Evolutionary conservation across 2,329 filamentous ascomycete species (phyloP).

Genomic region (Diaporthe velutina): DNA sequence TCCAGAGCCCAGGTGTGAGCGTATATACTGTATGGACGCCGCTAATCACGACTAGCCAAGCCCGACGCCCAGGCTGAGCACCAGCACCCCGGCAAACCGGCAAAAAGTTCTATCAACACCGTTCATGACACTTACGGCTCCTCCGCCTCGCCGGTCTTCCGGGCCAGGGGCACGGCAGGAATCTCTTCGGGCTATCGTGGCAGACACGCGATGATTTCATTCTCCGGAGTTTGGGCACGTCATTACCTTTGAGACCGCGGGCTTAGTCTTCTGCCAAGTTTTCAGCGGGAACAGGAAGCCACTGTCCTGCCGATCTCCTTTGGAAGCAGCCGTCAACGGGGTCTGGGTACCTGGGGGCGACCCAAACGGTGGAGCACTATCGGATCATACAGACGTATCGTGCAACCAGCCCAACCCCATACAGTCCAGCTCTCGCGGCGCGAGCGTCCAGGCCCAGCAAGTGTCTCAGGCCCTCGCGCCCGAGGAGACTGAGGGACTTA

Average conservation of each 20-base stretch:
- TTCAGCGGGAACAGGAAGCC: conserved; percentile 21
- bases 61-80: conserved; percentile 15
- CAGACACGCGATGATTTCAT: conserved; percentile 29
- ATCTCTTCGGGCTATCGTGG: neutral
- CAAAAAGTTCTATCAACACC: neutral
- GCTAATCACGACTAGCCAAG: conserved; percentile 16
- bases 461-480: neutral
- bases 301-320: conserved; percentile 22
- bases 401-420: conserved; percentile 3
- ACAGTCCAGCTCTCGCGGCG: conserved; percentile 18
- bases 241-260: neutral
- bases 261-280: conserved; percentile 20
- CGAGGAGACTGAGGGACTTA: neutral
- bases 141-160: neutral
- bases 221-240: neutral
- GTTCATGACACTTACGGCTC: neutral
- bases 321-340: conserved; percentile 16
- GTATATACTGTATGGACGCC: conserved; percentile 4
- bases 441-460: neutral
- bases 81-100: conserved; percentile 26
- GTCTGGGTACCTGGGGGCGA: conserved; percentile 14
- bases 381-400: conserved; percentile 25
- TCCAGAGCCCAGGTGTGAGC: conserved; percentile 14
- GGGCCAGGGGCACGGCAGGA: neutral
- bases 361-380: conserved; percentile 18